A percentile compares a stretch with the other conserved stretches of the same genome.
Evolutionary conservation across 176 grass and related monocot genomes (phyloP).

Genomic region (Microstegium vimineum): DNA sequence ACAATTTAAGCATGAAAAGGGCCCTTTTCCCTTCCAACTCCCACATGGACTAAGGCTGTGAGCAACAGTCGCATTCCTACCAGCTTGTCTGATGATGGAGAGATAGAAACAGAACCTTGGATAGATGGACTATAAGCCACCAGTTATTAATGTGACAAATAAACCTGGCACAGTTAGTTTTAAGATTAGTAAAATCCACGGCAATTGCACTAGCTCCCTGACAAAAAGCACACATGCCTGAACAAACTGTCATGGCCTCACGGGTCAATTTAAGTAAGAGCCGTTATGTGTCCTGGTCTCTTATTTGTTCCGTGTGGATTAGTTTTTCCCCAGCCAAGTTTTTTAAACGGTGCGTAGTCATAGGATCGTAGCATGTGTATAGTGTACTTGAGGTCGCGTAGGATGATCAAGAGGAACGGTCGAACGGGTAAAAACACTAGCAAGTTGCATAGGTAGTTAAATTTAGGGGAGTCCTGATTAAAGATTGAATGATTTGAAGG

Average conservation of each 20-base stretch:
- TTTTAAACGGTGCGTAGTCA: not conserved
- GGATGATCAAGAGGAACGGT: not conserved
- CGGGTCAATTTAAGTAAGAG: constrained; percentile 1
- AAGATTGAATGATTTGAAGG: too few species aligned
- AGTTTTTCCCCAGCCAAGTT: not conserved
- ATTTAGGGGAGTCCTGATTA: too few species aligned
- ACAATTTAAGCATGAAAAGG: constrained; percentile 23
- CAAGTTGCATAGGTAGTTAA: too few species aligned
- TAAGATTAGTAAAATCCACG: not conserved
- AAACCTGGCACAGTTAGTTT: not conserved
- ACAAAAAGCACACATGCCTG: constrained; percentile 20
- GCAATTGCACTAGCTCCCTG: constrained; percentile 17
- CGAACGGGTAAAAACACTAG: not conserved
- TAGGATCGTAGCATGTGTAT: constrained; percentile 15
- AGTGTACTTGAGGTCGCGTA: not conserved
- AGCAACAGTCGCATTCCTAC: constrained; percentile 5
- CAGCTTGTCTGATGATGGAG: not conserved
- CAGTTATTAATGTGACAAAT: constrained; percentile 16
- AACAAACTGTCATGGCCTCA: constrained; percentile 27
- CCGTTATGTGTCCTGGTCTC: not conserved
- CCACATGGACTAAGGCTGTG: constrained; percentile 21
- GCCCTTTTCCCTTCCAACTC: constrained; percentile 19
- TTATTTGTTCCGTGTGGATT: not conserved
- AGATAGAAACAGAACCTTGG: constrained; percentile 9
- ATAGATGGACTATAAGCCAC: constrained; percentile 16